phyloP scores from a whole-genome alignment of 805 yeast genomes.

The Jamesozyma lodderae region DNA sequence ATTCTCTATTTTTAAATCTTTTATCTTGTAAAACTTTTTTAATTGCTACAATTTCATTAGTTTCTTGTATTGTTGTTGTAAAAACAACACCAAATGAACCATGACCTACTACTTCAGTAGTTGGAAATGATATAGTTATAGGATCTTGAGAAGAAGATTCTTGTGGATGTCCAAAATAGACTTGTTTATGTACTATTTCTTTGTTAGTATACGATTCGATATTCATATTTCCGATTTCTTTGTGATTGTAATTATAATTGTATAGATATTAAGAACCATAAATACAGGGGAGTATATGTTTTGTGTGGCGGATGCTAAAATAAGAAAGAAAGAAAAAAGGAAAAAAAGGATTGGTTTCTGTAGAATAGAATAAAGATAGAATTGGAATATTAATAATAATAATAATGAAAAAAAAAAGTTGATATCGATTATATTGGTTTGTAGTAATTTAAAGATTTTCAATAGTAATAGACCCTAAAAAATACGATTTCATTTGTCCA shows the following conservation, averaged over 20 bases:
- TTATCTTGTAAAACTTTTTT: conserved; percentile 95
- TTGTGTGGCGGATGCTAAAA: no score
- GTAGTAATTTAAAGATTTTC: no score
- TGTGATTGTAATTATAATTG: neutral
- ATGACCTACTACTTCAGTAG: conserved; percentile 88
- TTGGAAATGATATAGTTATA: conserved; percentile 60
- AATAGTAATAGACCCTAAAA: no score
- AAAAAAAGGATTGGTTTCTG: no score
- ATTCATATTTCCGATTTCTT: conserved; percentile 9
- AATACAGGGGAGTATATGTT: no score
- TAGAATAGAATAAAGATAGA: no score
- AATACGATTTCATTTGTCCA: no score
- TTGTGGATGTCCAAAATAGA: conserved; percentile 13
- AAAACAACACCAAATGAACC: conserved; percentile 99
- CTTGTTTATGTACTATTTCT: conserved; percentile 27
- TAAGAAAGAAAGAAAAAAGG: no score
- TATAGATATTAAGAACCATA: no score
- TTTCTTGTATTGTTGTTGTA: conserved; percentile 67
- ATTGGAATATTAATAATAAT: neutral
- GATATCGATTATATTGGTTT: no score
- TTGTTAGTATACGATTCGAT: conserved; percentile 16
- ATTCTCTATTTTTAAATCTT: conserved; percentile 86
- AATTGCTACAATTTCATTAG: conserved; percentile 79
- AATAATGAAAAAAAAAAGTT: neutral
- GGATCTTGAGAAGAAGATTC: conserved; percentile 2